These are phyloP conservation scores for Otatea glauca DNA, from an alignment of 176 grass and related monocot species.

Conservation along the genomic window DNA sequence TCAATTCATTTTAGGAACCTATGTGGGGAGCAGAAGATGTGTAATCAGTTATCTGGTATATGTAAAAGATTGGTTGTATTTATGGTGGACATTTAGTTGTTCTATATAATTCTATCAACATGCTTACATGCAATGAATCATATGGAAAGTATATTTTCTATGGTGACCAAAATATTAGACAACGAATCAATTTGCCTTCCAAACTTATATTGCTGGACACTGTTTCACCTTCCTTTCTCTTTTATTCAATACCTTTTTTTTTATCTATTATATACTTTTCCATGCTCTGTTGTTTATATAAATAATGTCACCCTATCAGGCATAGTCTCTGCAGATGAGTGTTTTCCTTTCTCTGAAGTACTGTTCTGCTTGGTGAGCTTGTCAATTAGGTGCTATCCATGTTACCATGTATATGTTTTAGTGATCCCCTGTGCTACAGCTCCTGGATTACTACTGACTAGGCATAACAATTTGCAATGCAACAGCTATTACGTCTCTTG, in stretches of 20 bases:
- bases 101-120: slow-evolving; percentile 36
- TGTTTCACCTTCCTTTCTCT: background rate
- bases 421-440: background rate
- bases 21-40: slow-evolving; percentile 39
- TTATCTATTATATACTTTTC: background rate
- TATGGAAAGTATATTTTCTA: slow-evolving; percentile 8
- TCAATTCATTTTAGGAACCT: slow-evolving; percentile 52
- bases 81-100: slow-evolving; percentile 35
- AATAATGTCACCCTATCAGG: background rate
- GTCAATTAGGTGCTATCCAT: background rate
- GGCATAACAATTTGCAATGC: background rate
- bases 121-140: slow-evolving; percentile 29
- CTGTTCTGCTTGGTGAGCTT: background rate
- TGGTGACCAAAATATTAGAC: slow-evolving; percentile 26
- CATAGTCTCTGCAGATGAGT: background rate
- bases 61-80: slow-evolving; percentile 56
- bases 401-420: background rate
- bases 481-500: background rate
- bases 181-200: background rate
- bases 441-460: slow-evolving; percentile 16
- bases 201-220: background rate
- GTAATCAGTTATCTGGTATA: slow-evolving; percentile 48
- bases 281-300: background rate
- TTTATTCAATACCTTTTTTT: background rate
- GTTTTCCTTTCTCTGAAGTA: background rate